Evolutionary conservation across 768 basidiomycete species (phyloP).

Genomic region (Mycena vulgaris): DNA sequence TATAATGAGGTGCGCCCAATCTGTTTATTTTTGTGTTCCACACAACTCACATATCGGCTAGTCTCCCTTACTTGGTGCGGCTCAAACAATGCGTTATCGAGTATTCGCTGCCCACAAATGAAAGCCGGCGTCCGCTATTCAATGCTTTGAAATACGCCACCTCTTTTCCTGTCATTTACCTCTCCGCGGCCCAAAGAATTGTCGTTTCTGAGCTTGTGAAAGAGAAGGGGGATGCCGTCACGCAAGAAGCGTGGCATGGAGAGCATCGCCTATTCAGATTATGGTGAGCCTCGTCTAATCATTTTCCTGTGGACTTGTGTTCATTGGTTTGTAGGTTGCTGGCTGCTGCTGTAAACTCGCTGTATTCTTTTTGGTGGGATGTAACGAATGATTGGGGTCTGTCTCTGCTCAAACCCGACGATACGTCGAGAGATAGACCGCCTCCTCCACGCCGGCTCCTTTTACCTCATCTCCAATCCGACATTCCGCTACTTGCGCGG

Average conservation of each 20-base stretch:
- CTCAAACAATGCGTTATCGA: constrained; percentile 96
- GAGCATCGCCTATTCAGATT: constrained; percentile 86
- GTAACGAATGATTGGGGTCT: constrained; percentile 98
- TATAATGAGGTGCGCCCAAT: constrained; percentile 84
- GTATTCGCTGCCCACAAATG: constrained; percentile 74
- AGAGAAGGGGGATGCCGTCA: constrained; percentile 60
- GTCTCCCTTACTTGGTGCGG: constrained; percentile 92
- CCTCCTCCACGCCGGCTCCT: constrained; percentile 60
- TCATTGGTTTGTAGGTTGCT: constrained; percentile 72
- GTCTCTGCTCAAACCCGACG: constrained; percentile 68
- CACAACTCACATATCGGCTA: constrained; percentile 43
- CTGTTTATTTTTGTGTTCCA: neutral
- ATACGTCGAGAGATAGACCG: constrained; percentile 46
- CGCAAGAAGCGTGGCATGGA: constrained; percentile 74
- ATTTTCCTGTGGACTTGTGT: constrained; percentile 2
- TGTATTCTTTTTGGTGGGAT: constrained; percentile 99
- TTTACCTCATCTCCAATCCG: constrained; percentile 64
- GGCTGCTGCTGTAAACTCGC: constrained; percentile 87
- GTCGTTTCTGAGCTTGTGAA: constrained; percentile 73
- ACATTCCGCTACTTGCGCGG: constrained; percentile 26
- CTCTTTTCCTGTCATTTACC: constrained; percentile 95
- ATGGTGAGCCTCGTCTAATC: constrained; percentile 71
- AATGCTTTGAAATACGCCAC: constrained; percentile 98
- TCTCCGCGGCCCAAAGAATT: constrained; percentile 91
- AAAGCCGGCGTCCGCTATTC: constrained; percentile 80